Percentiles rank a stretch among this genome's conserved stretches.
Evolutionary conservation across 2,329 filamentous ascomycete genomes (phyloP).

Genomic region (Exophiala sp.): DNA sequence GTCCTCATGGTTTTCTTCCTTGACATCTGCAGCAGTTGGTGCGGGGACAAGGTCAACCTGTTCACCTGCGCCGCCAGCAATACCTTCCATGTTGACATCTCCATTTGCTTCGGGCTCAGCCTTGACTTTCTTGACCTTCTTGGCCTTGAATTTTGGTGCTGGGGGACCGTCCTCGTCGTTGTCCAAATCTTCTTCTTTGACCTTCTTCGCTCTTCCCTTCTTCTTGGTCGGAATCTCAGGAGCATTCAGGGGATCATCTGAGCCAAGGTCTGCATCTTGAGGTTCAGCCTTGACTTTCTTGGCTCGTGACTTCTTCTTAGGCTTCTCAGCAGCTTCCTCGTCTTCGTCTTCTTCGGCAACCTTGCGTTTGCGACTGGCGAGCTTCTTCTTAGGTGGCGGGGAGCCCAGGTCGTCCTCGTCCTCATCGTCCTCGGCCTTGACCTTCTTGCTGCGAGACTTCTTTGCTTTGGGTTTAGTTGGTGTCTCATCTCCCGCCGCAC

Average conservation of each 20-base stretch:
- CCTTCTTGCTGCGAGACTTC: conserved; percentile 26
- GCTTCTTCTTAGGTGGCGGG: conserved; percentile 7
- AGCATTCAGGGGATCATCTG: conserved; percentile 15
- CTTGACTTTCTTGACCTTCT: conserved; percentile 19
- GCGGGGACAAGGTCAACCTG: no score
- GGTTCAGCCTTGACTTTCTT: conserved; percentile 47
- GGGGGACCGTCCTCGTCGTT: conserved; percentile 46
- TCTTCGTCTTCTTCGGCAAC: conserved; percentile 31
- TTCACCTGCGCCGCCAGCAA: neutral
- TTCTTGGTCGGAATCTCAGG: conserved; percentile 21
- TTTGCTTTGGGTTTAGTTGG: conserved; percentile 24
- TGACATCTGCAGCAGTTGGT: neutral
- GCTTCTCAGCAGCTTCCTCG: conserved; percentile 28
- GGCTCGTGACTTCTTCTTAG: conserved; percentile 37
- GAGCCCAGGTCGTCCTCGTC: conserved; percentile 15
- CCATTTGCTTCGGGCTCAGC: conserved; percentile 3
- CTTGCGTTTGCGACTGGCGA: conserved; percentile 10
- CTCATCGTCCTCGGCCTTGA: conserved; percentile 32
- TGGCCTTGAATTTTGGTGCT: conserved; percentile 32
- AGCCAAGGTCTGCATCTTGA: conserved; percentile 5
- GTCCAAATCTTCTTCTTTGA: conserved; percentile 38
- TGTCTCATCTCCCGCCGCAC: conserved; percentile 23
- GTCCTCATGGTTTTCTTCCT: conserved; percentile 1
- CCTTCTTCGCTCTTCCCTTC: conserved; percentile 20
- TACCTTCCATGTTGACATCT: neutral